Evolutionary conservation across 2,329 filamentous ascomycete species (phyloP).

Genomic region (Fusarium marasasianum): DNA sequence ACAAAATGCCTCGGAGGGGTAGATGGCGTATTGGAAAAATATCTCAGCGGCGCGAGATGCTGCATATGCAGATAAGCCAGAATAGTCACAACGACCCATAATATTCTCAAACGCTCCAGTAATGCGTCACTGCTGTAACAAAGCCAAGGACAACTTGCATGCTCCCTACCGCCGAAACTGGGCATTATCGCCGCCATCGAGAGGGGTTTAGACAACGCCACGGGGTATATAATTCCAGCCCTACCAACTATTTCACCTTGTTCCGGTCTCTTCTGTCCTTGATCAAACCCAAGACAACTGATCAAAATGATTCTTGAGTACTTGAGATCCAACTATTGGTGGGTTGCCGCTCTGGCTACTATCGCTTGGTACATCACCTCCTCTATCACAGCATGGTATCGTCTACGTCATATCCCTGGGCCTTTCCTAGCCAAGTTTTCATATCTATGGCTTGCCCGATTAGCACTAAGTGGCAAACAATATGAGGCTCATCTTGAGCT

Average conservation of each 20-base stretch:
- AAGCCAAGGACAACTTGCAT: neutral
- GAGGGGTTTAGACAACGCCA: neutral
- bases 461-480: neutral
- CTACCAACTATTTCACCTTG: fast-evolving
- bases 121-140: neutral
- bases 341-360: neutral
- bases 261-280: fast-evolving
- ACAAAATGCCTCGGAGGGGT: neutral
- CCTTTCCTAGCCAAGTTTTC: neutral
- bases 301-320: neutral
- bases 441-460: neutral
- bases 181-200: too few species aligned
- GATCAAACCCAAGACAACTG: fast-evolving
- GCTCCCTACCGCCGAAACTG: too few species aligned
- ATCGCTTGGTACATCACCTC: neutral
- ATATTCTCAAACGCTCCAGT: neutral
- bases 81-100: neutral
- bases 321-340: neutral
- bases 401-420: neutral
- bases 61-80: neutral
- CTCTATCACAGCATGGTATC: neutral
- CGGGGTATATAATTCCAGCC: neutral
- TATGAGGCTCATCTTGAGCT: neutral
- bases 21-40: neutral
- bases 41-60: neutral